Conservation (phyloP, 352 stramenopile genomes). For the Pythium sp. region DNA sequence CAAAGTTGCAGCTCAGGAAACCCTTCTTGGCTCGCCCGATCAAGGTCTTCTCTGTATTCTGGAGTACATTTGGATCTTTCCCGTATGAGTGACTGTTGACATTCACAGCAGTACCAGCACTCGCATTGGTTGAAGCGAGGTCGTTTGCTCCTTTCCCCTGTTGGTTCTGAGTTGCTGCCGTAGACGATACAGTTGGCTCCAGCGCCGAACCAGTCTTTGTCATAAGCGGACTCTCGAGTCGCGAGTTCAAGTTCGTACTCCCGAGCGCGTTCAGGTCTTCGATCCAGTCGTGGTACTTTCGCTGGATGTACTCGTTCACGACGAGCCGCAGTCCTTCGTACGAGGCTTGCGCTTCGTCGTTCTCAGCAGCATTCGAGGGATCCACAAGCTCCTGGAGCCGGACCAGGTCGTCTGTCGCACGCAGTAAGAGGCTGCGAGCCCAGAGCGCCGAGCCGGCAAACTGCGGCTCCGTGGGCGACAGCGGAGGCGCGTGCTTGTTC, state of each 20-base stretch:
- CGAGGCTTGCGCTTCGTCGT: slow-evolving; percentile 68
- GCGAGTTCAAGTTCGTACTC: slow-evolving; percentile 72
- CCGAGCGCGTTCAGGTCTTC: slow-evolving; percentile 81
- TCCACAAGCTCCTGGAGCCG: slow-evolving; percentile 70
- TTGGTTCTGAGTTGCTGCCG: not conserved
- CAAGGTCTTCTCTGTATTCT: slow-evolving; percentile 80
- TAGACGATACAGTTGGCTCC: slow-evolving; percentile 8
- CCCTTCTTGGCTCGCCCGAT: slow-evolving; percentile 78
- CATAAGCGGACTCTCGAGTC: slow-evolving; percentile 86
- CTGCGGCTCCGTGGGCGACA: slow-evolving; percentile 88
- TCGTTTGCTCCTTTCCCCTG: slow-evolving; percentile 10
- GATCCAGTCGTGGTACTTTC: slow-evolving; percentile 91
- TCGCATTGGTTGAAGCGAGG: not conserved
- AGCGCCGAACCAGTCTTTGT: slow-evolving; percentile 54
- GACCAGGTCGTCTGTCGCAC: slow-evolving; percentile 72
- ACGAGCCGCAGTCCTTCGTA: slow-evolving; percentile 79
- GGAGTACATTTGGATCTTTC: slow-evolving; percentile 59
- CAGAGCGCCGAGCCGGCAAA: slow-evolving; percentile 92
- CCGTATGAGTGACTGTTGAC: slow-evolving; percentile 29
- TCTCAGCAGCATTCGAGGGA: slow-evolving; percentile 67
- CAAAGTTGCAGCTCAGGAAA: slow-evolving; percentile 94
- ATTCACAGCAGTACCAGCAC: slow-evolving; percentile 20
- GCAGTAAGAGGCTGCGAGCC: slow-evolving; percentile 86
- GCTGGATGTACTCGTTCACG: slow-evolving; percentile 89
- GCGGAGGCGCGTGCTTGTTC: slow-evolving; percentile 76